These are phyloP conservation scores for Hibiscus syriacus DNA, from an alignment of 345 rosid genomes.

Conservation along the genomic window DNA sequence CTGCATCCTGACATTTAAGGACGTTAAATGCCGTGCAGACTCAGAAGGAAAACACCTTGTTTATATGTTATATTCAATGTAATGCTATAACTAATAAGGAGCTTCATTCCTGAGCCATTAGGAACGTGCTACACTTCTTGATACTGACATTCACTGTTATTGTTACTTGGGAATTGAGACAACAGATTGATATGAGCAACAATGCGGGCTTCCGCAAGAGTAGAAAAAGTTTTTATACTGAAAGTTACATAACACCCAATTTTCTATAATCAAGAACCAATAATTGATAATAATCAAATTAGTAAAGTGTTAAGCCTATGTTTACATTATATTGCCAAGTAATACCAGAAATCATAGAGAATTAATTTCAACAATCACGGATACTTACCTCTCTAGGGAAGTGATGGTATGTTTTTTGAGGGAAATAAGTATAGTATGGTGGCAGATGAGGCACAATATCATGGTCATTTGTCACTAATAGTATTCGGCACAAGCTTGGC, in stretches of 20 bases:
- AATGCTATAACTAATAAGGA: background rate
- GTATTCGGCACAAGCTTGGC: constrained; percentile 60
- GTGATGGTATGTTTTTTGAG: constrained; percentile 90
- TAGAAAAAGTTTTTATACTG: background rate
- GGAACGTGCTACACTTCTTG: background rate
- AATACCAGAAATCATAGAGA: background rate
- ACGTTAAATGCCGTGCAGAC: background rate
- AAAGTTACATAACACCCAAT: background rate
- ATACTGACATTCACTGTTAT: background rate
- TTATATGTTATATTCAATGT: background rate
- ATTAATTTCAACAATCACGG: background rate
- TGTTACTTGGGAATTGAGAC: background rate
- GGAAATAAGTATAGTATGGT: constrained; percentile 61
- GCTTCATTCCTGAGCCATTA: background rate
- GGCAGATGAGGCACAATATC: constrained; percentile 95
- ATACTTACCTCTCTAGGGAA: constrained; percentile 78
- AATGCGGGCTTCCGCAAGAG: background rate
- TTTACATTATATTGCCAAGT: background rate
- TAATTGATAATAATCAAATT: background rate
- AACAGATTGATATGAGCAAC: background rate
- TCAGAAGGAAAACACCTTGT: background rate
- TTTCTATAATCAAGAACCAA: background rate
- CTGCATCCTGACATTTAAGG: background rate
- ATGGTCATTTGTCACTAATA: constrained; percentile 54
- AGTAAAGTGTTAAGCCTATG: background rate